Evolutionary conservation across 2,329 filamentous ascomycete species (phyloP).

Genomic region (Zarea fungicola): DNA sequence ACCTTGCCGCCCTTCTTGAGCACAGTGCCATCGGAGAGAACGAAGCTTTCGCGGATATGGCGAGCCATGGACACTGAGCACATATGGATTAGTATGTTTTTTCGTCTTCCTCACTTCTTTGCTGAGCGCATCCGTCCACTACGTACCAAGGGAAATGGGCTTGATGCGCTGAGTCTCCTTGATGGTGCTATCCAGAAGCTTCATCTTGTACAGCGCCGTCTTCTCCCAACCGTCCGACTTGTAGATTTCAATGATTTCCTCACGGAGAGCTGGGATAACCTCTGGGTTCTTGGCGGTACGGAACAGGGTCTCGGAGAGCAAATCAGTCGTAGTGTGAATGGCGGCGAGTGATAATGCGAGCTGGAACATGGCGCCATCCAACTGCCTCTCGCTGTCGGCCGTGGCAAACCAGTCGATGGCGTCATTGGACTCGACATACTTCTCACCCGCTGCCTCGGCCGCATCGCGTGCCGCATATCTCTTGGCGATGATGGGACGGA

Average conservation of each 20-base stretch:
- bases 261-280: conserved; percentile 32
- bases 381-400: conserved; percentile 26
- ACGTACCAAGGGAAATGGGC: conserved; percentile 28
- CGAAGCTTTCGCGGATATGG: conserved; percentile 4
- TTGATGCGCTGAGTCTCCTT: conserved; percentile 45
- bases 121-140: too few species aligned
- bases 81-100: neutral
- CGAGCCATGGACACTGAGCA: conserved; percentile 11
- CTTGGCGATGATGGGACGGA: conserved; percentile 37
- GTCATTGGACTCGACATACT: conserved; percentile 37
- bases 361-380: conserved; percentile 17
- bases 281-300: conserved; percentile 35
- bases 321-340: conserved; percentile 47
- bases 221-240: conserved; percentile 36
- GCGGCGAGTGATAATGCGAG: conserved; percentile 37
- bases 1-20: conserved; percentile 10
- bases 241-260: conserved; percentile 30
- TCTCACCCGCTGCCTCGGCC: conserved; percentile 22
- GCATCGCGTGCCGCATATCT: conserved; percentile 36
- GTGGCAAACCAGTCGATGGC: conserved; percentile 51
- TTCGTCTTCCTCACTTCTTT: too few species aligned
- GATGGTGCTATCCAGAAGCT: conserved; percentile 44
- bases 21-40: conserved; percentile 13
- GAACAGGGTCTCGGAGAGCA: conserved; percentile 17
- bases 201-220: conserved; percentile 34